Base-by-base conservation (phyloP, 257 asterid species). In the Echium plantagineum region DNA sequence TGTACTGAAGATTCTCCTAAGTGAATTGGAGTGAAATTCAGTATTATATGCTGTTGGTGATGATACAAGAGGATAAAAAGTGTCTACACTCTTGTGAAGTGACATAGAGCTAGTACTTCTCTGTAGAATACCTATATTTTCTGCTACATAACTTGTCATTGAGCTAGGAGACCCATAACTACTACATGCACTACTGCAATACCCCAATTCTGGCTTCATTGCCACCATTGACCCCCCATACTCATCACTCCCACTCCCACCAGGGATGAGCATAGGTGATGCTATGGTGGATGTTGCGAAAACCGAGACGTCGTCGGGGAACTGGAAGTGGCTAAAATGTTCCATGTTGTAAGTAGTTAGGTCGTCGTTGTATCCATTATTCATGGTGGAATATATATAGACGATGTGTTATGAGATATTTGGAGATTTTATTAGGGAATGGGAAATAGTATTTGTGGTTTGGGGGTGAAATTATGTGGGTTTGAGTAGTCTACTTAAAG, bases 31-130 rank as follows among this genome's bases (percentile, higher is more conserved):
- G 35, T 78, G 81, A 0, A 76, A 52, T 19, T 81, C 88, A 6
- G 62, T 52, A 63, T 28, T n/a, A 56, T 64, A 82, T 2, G 71
- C 72, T 22, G 75, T 69, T 5, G 89, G 76, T 0, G 86, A 78
- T 10, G 80, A 78, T 61, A 74, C 57, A 31, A 77, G 63, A 3
- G 78, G 76, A 57, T 70, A 66, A 58, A 78, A 70, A 32, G 71
- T 72, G 7, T 84, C 87, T 13, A 61, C 38, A 61, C 78, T 83
- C 21, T 70, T 79, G 3, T 69, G 84, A 54, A 86, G 72, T 10
- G 95, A 79, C 70, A 79, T 88, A 65, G 82, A 80, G 55, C 91
- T 85, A 60, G 64, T 71, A 77, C 91, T 82, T 66, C 91, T 74
- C 52, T 80, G 94, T 8, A 89, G 75, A 20, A 74, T 35, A 53